Base-by-base conservation (phyloP, 352 stramenopile species). In the Globisporangium splendens region DNA sequence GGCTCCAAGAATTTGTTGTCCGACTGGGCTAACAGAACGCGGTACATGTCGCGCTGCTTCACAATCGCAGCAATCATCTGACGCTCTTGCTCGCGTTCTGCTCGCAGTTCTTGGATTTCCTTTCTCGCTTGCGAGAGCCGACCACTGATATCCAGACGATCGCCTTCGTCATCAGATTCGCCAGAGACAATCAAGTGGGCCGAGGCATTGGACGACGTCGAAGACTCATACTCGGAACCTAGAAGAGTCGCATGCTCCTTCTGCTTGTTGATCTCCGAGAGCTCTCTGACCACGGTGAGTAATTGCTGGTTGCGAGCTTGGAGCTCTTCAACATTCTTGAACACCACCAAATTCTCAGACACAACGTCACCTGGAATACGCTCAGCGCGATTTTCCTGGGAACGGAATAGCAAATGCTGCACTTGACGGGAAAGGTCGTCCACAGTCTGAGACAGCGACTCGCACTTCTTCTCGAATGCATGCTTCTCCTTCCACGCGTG, bases 21-120 rank as follows among this genome's bases (percentile, higher is more conserved):
- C 20, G 93, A 87, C 39, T 97, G 91, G 2, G 86, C 82, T 12
- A 98, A 69, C 18, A 98, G 73, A 22, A 96, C 86, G 41, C 91
- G 87, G 64, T 98, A 99, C 69, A 98, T 93, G 75, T 99, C 95
- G 21, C 96, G 88, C 67, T 99, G 96, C 65, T 98, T 94, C 11
- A 98, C 93, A 56, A 99, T 98, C 3, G 82, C 88, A 15, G 79
- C 71, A 11, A 98, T 94, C 66, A 98, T 88, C 55, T 98, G 83
- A 15, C 85, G 76, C 42, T 90, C 79, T 58, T 91, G 71, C 53
- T 92, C 83, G 21, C 84, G 81, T 56, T 92, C 83, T 5, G 56
- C 54, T 20, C 78, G 77, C 46, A 98, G 56, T 22, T 80, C 71
- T n/a, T 83, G 73, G 7, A 98, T 66, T 62, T 98, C 89, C 46